A percentile compares a stretch with the other conserved stretches of the same genome.
These are phyloP conservation scores for Plasmodium cynomolgi DNA, from an alignment of 169 alveolate genomes.

Conservation along the genomic window DNA sequence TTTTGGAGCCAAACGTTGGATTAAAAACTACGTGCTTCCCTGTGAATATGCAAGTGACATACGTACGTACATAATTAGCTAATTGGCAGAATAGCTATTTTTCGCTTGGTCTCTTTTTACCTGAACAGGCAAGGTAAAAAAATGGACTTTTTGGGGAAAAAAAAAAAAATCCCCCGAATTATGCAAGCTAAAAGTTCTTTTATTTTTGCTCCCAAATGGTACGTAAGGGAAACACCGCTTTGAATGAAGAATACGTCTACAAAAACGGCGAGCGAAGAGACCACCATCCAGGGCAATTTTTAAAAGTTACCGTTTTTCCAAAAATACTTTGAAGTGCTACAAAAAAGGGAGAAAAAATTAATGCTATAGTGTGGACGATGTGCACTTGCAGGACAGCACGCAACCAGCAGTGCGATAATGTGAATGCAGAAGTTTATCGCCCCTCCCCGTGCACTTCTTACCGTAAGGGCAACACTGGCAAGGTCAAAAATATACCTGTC, in stretches of 20 bases:
- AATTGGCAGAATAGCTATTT: neutral
- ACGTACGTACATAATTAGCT: neutral
- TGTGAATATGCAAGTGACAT: neutral
- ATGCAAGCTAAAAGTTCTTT: neutral
- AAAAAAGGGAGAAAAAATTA: neutral
- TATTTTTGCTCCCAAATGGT: neutral
- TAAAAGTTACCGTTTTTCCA: neutral
- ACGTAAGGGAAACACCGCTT: neutral
- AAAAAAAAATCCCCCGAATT: neutral
- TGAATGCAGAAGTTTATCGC: neutral
- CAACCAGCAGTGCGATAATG: neutral
- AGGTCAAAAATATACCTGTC: neutral
- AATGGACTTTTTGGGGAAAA: neutral
- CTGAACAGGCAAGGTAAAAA: neutral
- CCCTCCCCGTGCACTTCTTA: neutral
- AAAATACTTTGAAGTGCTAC: neutral
- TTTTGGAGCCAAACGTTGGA: neutral
- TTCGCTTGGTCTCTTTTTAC: neutral
- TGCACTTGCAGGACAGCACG: neutral
- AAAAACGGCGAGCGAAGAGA: neutral
- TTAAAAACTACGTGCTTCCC: neutral
- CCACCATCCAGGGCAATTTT: neutral
- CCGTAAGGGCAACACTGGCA: neutral
- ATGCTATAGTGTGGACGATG: neutral
- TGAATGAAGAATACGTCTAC: neutral